A percentile compares a stretch with the other conserved stretches of the same genome.
Evolutionary conservation across 2,329 filamentous ascomycete genomes (phyloP).

Genomic region (Fusarium pseudonygamai): DNA sequence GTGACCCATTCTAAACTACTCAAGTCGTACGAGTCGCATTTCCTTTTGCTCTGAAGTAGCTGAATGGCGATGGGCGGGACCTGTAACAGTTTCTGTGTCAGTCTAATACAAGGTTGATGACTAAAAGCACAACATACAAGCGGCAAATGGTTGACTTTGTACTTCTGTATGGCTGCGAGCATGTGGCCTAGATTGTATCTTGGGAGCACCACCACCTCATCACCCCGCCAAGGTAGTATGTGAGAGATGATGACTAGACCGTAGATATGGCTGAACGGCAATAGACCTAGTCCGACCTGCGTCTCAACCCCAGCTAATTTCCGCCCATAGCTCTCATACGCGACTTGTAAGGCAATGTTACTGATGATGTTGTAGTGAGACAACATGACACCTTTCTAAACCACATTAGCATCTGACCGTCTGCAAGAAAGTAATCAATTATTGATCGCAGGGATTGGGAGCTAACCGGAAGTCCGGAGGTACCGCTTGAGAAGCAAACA

Average conservation of each 20-base stretch:
- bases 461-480: neutral
- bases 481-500: neutral
- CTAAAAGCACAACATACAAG: neutral
- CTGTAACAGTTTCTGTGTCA: fast-evolving
- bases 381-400: neutral
- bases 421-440: too few species aligned
- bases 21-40: neutral
- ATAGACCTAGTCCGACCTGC: conserved; percentile 68
- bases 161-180: neutral
- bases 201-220: neutral
- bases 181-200: neutral
- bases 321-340: neutral
- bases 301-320: conserved; percentile 36
- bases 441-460: too few species aligned
- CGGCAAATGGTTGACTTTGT: neutral
- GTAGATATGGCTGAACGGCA: conserved; percentile 80
- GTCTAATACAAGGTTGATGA: fast-evolving
- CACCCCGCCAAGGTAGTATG: neutral
- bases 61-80: neutral
- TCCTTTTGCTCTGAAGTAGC: neutral
- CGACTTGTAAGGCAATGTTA: neutral
- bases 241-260: neutral
- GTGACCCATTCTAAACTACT: neutral
- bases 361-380: neutral
- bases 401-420: neutral